A percentile compares a stretch with the other conserved stretches of the same genome.
Conservation (phyloP, 768 basidiomycete species). For the Paxillus involutus region DNA sequence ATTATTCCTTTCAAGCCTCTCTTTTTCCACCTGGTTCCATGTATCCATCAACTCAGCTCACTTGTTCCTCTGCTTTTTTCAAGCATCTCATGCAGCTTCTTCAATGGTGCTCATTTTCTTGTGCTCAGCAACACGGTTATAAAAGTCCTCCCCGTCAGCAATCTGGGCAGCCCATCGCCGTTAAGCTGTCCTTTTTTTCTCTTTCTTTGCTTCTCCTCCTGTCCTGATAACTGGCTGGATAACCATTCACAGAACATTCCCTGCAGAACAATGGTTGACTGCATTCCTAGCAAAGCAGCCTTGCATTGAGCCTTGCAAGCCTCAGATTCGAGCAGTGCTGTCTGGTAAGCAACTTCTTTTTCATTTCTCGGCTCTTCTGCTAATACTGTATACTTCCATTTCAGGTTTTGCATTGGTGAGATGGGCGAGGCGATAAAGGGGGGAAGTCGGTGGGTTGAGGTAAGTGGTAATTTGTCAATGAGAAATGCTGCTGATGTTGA, state of each 20-base stretch:
- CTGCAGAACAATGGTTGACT: background rate
- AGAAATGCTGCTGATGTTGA: no score
- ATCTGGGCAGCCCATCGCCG: conserved; percentile 18
- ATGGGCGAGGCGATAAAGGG: no score
- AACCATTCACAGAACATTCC: no score
- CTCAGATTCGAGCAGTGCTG: background rate
- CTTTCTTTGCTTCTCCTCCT: background rate
- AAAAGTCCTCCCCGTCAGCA: conserved; percentile 21
- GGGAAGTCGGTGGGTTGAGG: no score
- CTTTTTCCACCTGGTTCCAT: conserved; percentile 15
- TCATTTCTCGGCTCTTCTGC: no score
- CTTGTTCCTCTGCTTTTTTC: conserved; percentile 1
- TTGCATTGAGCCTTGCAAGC: background rate
- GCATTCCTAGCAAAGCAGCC: background rate
- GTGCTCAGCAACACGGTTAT: conserved; percentile 7
- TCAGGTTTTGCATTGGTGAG: no score
- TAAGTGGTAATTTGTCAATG: no score
- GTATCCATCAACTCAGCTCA: conserved; percentile 3
- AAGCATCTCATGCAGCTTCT: background rate
- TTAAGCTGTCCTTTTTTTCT: background rate
- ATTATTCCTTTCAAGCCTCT: background rate
- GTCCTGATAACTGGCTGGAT: no score
- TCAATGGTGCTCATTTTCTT: background rate
- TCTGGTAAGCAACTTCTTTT: background rate
- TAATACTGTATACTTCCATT: no score